These are phyloP conservation scores for Eleusine coracana DNA, from an alignment of 176 grass and related monocot species.

Conservation along the genomic window DNA sequence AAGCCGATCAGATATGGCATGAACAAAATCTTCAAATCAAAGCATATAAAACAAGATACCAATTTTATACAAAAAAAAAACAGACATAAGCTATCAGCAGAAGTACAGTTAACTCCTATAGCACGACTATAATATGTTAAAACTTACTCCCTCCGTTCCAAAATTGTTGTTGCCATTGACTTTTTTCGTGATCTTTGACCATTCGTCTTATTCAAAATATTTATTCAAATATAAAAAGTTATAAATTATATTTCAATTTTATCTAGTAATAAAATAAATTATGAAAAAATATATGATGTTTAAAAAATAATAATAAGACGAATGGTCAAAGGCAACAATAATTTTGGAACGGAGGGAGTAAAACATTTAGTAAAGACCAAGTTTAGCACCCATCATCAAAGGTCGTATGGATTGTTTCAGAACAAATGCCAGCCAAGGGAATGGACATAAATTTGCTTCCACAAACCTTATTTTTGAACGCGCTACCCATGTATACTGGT, in stretches of 20 bases:
- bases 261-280: too few species aligned
- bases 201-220: too few species aligned
- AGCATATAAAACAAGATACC: background rate
- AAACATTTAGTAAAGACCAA: background rate
- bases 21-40: background rate
- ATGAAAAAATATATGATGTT: too few species aligned
- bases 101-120: background rate
- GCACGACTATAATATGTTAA: background rate
- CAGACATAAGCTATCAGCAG: background rate
- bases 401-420: slow-evolving; percentile 1
- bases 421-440: background rate
- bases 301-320: too few species aligned
- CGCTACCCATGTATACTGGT: slow-evolving; percentile 97
- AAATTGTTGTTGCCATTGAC: too few species aligned
- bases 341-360: too few species aligned
- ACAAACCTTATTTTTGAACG: slow-evolving; percentile 98
- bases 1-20: background rate
- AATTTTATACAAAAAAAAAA: background rate
- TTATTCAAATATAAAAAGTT: too few species aligned
- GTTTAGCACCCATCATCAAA: slow-evolving; percentile 12
- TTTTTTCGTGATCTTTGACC: too few species aligned
- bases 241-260: too few species aligned
- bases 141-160: too few species aligned
- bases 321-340: too few species aligned
- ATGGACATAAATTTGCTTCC: slow-evolving; percentile 9